Evolutionary conservation across 139 green algal species (phyloP).

Genomic region (Klebsormidium nitens): DNA sequence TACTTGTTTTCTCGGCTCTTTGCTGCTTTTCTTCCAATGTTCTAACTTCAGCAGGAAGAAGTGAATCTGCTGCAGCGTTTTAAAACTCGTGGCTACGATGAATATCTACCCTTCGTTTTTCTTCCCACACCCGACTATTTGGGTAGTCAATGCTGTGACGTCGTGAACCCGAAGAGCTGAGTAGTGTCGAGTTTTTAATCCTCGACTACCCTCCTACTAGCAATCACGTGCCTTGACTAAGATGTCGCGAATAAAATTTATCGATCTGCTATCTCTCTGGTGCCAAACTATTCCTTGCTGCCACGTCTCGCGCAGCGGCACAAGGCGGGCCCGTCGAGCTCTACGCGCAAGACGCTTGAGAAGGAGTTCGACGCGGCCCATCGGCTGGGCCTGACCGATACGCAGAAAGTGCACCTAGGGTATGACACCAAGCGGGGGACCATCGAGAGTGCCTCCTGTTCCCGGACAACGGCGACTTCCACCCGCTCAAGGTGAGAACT

Average conservation of each 20-base stretch:
- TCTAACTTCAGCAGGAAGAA: not conserved
- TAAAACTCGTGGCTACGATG: too few species aligned
- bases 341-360: constrained; percentile 40
- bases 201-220: too few species aligned
- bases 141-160: not conserved
- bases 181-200: too few species aligned
- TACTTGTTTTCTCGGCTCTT: not conserved
- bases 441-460: constrained; percentile 43
- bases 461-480: constrained; percentile 48
- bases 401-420: constrained; percentile 2
- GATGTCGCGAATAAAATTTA: too few species aligned
- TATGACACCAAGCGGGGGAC: constrained; percentile 19
- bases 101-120: not conserved
- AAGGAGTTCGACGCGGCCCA: constrained; percentile 49
- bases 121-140: not conserved
- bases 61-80: not conserved
- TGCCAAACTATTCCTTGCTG: too few species aligned
- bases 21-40: not conserved
- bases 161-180: too few species aligned
- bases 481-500: constrained; percentile 58
- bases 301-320: too few species aligned
- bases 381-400: constrained; percentile 43
- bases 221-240: too few species aligned
- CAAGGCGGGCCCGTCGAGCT: too few species aligned
- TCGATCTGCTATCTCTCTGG: too few species aligned